phyloP scores from a whole-genome alignment of 2,329 filamentous ascomycete genomes.

The Colletotrichum ledebouriae region DNA sequence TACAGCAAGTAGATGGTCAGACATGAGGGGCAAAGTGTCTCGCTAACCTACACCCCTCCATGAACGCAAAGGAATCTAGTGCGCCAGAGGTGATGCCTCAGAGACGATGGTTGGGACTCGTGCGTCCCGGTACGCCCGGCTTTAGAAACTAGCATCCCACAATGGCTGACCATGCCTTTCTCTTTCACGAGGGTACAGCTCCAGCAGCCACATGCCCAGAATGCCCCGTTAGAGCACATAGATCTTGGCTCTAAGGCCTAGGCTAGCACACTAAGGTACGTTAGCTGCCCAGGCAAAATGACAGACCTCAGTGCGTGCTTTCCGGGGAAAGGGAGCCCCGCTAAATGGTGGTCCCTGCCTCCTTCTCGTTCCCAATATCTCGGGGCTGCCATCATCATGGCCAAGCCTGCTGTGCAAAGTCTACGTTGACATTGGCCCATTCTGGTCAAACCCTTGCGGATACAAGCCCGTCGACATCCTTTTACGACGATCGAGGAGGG shows the following conservation, averaged over 20 bases:
- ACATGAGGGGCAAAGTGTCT: constrained; percentile 8
- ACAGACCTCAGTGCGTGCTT: background rate
- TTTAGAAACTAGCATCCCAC: constrained; percentile 7
- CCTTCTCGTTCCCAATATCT: constrained; percentile 6
- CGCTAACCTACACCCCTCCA: background rate
- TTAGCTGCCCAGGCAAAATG: background rate
- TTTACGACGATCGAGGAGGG: background rate
- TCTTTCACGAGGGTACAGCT: constrained; percentile 2
- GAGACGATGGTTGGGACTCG: background rate
- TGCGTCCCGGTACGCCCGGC: constrained; percentile 10
- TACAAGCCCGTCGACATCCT: background rate
- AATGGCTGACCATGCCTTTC: background rate
- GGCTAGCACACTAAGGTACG: background rate
- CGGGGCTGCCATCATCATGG: constrained; percentile 5
- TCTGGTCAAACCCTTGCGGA: background rate
- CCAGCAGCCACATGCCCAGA: constrained; percentile 1
- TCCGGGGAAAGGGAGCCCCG: background rate
- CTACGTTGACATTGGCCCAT: constrained; percentile 4
- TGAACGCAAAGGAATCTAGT: constrained; percentile 12
- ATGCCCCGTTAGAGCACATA: background rate
- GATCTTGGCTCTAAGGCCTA: background rate
- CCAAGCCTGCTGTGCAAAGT: constrained; percentile 2
- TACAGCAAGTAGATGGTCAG: background rate
- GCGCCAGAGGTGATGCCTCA: background rate
- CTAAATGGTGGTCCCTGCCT: constrained; percentile 2